These are phyloP conservation scores for Chamaecyparis obtusa DNA, from an alignment of 75 land plant genomes.

Conservation along the genomic window DNA sequence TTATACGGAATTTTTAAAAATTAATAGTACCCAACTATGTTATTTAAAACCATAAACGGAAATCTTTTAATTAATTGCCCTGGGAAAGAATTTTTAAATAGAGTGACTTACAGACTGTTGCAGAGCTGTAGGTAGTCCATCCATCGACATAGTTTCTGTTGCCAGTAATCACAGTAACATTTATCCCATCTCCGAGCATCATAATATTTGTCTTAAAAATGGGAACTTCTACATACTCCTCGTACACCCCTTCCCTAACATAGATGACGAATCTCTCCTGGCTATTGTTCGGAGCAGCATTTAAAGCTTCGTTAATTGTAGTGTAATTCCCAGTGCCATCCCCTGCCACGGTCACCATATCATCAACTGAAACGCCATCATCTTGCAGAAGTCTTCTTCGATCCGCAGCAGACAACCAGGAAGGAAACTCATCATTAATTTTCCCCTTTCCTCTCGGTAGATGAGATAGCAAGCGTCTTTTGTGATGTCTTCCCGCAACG, in stretches of 20 bases:
- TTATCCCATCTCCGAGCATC: slow-evolving; percentile 24
- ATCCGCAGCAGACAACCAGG: slow-evolving; percentile 40
- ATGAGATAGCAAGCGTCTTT: slow-evolving; percentile 11
- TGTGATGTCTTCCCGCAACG: slow-evolving; percentile 12
- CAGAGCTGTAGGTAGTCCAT: slow-evolving; percentile 22
- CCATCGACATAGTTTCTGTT: slow-evolving; percentile 13
- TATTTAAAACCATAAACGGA: too few relatives aligned
- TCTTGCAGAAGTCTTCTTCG: slow-evolving; percentile 19
- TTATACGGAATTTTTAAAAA: too few relatives aligned
- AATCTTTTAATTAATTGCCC: neutral
- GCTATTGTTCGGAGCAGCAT: slow-evolving; percentile 39
- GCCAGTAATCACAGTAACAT: slow-evolving; percentile 24
- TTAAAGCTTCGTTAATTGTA: slow-evolving; percentile 41
- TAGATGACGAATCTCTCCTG: slow-evolving; percentile 12
- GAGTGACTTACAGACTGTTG: slow-evolving; percentile 3
- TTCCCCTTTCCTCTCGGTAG: neutral
- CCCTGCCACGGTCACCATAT: slow-evolving; percentile 35
- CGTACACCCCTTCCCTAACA: slow-evolving; percentile 20
- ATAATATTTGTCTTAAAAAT: slow-evolving; percentile 15
- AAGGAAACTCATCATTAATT: slow-evolving; percentile 30
- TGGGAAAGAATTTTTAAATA: neutral
- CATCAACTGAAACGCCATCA: slow-evolving; percentile 15
- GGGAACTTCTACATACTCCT: slow-evolving; percentile 19
- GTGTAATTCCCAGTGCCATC: slow-evolving; percentile 55
- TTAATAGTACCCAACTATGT: too few relatives aligned